These are phyloP conservation scores for Cryphonectria nitschkei DNA, from an alignment of 2,329 filamentous ascomycete genomes.

Conservation along the genomic window DNA sequence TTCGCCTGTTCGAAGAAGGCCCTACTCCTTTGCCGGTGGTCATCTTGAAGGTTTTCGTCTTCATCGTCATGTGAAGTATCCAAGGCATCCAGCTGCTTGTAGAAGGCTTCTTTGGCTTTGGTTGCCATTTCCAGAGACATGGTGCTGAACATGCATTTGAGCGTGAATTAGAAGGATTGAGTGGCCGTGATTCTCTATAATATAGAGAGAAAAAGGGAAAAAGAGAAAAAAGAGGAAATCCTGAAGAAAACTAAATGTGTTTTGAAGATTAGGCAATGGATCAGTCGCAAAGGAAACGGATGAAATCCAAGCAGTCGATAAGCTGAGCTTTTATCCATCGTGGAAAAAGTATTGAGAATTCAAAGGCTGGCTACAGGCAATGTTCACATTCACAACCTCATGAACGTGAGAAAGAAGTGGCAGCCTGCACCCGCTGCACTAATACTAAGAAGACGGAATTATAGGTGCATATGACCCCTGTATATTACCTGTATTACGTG, in stretches of 20 bases:
- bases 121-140: conserved; percentile 32
- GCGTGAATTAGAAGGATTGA: neutral
- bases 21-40: conserved; percentile 39
- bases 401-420: neutral
- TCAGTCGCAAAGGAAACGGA: neutral
- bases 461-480: neutral
- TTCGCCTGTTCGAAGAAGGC: conserved; percentile 32
- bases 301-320: no score
- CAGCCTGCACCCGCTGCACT: neutral
- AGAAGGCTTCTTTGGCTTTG: conserved; percentile 51
- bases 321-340: neutral
- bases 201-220: neutral
- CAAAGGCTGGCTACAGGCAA: neutral
- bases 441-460: neutral
- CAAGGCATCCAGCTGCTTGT: conserved; percentile 44
- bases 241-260: neutral
- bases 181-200: neutral
- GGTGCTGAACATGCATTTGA: neutral
- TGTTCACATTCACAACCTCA: neutral
- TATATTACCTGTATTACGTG: neutral
- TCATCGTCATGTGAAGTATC: conserved; percentile 33
- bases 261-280: neutral
- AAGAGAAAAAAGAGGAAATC: no score
- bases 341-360: neutral
- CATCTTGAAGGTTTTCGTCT: conserved; percentile 38